Conservation (phyloP, 2,329 filamentous ascomycete genomes). For the Neonectria sp. region DNA sequence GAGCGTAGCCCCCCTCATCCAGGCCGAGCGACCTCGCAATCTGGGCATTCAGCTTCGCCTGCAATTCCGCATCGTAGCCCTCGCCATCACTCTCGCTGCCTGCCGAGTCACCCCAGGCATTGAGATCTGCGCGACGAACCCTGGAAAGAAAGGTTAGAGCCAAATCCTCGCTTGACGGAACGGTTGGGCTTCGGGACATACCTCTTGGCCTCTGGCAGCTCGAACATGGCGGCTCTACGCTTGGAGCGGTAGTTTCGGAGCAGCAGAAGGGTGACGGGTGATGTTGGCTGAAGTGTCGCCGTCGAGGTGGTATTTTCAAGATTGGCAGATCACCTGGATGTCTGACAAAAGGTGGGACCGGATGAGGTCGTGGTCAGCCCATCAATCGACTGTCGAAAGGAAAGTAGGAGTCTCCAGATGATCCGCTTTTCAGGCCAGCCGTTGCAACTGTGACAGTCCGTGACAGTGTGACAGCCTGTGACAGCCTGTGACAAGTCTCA, state of each 20-base stretch:
- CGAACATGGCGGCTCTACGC: constrained; percentile 46
- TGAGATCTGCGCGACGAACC: constrained; percentile 70
- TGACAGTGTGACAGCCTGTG: constrained; percentile 6
- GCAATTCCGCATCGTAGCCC: constrained; percentile 55
- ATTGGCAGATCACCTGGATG: constrained; percentile 25
- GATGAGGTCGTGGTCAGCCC: constrained; percentile 19
- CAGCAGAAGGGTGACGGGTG: constrained; percentile 7
- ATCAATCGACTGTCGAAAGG: constrained; percentile 16
- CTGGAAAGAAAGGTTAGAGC: constrained; percentile 51
- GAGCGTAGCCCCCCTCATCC: constrained; percentile 43
- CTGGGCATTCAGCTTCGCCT: constrained; percentile 63
- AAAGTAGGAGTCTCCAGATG: constrained; percentile 26
- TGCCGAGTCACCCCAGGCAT: constrained; percentile 52
- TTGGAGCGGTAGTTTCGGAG: constrained; percentile 9
- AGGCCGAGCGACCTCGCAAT: constrained; percentile 64
- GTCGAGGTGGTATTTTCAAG: constrained; percentile 36
- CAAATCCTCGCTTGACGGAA: background rate
- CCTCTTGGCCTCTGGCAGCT: constrained; percentile 52
- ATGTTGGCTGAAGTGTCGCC: constrained; percentile 24
- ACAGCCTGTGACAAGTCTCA: constrained; percentile 11
- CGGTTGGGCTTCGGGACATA: constrained; percentile 26
- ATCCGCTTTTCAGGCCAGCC: constrained; percentile 34
- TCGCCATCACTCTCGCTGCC: constrained; percentile 50
- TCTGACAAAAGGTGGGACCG: constrained; percentile 17
- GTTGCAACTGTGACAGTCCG: constrained; percentile 15